Evolutionary conservation across 2,329 filamentous ascomycete species (phyloP).

Genomic region (Epichloe coenophiala): DNA sequence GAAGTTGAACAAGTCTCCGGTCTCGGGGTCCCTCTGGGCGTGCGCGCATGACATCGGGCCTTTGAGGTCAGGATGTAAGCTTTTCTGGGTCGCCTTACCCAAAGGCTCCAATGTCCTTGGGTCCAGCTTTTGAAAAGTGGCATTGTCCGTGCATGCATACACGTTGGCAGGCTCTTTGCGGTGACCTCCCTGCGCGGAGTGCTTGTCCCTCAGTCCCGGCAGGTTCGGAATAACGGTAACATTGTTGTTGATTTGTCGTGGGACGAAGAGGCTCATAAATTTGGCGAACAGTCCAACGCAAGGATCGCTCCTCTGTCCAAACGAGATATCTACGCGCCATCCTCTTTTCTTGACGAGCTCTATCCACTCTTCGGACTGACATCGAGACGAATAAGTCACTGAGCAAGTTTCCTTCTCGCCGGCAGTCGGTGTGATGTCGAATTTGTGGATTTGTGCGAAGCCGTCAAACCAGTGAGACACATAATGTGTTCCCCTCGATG

Average conservation of each 20-base stretch:
- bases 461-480: conserved; percentile 74
- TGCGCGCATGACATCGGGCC: conserved; percentile 60
- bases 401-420: conserved; percentile 13
- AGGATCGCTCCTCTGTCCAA: conserved; percentile 60
- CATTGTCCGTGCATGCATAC: conserved; percentile 21
- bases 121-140: conserved; percentile 53
- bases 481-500: conserved; percentile 43
- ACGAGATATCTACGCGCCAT: conserved; percentile 41
- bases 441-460: conserved; percentile 57
- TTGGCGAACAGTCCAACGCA: conserved; percentile 64
- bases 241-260: conserved; percentile 34
- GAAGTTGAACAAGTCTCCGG: conserved; percentile 69
- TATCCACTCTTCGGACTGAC: conserved; percentile 51
- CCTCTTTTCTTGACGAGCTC: conserved; percentile 48
- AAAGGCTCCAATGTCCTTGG: conserved; percentile 60
- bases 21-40: conserved; percentile 54
- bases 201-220: conserved; percentile 34
- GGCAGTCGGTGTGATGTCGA: conserved; percentile 44
- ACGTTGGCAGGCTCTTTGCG: conserved; percentile 16
- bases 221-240: conserved; percentile 55
- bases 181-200: conserved; percentile 14
- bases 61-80: conserved; percentile 53
- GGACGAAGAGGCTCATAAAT: conserved; percentile 46
- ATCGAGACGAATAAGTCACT: conserved; percentile 59
- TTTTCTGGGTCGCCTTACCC: conserved; percentile 43